Evolutionary conservation across 2,329 filamentous ascomycete species (phyloP), one percentile per base, ranked within the genome.

Genomic region (Penicillium occitanis): DNA sequence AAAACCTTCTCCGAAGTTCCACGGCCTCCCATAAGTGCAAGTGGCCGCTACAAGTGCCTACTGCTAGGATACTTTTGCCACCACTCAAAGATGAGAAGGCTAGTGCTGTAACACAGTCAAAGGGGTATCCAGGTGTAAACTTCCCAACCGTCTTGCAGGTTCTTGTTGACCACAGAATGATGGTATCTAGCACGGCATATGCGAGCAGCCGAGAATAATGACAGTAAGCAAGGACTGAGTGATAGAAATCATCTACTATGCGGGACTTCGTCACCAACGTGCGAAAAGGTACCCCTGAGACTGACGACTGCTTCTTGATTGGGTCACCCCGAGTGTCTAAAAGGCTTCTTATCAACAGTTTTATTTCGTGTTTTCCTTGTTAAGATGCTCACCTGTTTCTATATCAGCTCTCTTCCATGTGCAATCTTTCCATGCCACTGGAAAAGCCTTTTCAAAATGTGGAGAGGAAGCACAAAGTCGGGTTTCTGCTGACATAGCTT

Each of bases 171-270:
- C 94, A 99, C 5, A 91, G 86, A 76, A 96, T 97, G 4, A 99
- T 86, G 42, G 88, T 83, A 63, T 89, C 88, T 0, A 89, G 90
- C 14, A 98, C 83, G 0, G 92, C 94, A 19, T 98, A 91, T 19
- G 92, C 94, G 17, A 99, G 84, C 14, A 90, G 91, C 63, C 90
- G 86, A 61, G 88, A 86, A 7, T 87, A 90, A 48, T 85, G 78
- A 0, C 90, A 96, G 76, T 97, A 98, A 10, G 95, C 92, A 63
- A 99, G 84, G 2, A 93, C 85, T 0, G 93, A 95, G 79, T 93
- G 97, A 76, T 99, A 99, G 76, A 93, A 99, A 77, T 99, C 94
- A 65, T 92, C 88, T n/a, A 98, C 83, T 61, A 88, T 87, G 2
- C 93, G 93, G 8, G 94, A 94, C 79, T 97, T 30, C 92, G 5